Conservation (phyloP, 345 rosid genomes). For the Hibiscus mutabilis region DNA sequence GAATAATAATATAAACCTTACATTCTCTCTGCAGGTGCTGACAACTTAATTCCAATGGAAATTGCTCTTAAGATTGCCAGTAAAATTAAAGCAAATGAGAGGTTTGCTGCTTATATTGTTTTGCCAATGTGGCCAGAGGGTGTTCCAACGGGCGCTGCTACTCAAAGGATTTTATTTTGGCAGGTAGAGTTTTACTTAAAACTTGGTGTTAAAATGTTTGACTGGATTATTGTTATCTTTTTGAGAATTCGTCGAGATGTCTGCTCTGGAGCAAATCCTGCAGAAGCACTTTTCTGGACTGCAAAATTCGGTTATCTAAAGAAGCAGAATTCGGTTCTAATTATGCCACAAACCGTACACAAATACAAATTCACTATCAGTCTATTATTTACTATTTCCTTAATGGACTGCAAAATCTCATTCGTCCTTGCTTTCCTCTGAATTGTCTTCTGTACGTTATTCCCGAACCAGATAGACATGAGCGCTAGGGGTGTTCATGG, state of each 20-base stretch:
- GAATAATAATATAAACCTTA: neutral
- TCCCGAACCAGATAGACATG: too few species aligned
- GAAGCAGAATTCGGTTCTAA: too few species aligned
- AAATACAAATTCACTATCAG: too few species aligned
- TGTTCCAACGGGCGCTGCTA: constrained; percentile 78
- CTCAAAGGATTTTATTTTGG: constrained; percentile 94
- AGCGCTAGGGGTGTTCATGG: too few species aligned
- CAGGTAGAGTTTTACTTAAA: constrained; percentile 45
- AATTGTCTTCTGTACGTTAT: too few species aligned
- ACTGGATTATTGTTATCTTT: neutral
- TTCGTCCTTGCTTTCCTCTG: too few species aligned
- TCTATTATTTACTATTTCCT: too few species aligned
- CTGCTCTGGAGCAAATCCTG: neutral
- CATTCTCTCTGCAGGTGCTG: constrained; percentile 56
- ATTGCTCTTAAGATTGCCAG: constrained; percentile 86
- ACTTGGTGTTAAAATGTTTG: constrained; percentile 10
- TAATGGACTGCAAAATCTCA: too few species aligned
- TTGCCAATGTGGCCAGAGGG: constrained; percentile 99
- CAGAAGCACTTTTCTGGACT: neutral
- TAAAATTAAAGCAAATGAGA: constrained; percentile 82
- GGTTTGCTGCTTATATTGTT: constrained; percentile 88
- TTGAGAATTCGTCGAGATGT: neutral
- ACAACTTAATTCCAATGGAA: constrained; percentile 94
- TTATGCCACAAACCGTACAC: too few species aligned
- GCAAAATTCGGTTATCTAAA: too few species aligned